A percentile compares a stretch with the other conserved stretches of the same genome.
Evolutionary conservation across 345 rosid species (phyloP).

Genomic region (Boechera retrofracta): DNA sequence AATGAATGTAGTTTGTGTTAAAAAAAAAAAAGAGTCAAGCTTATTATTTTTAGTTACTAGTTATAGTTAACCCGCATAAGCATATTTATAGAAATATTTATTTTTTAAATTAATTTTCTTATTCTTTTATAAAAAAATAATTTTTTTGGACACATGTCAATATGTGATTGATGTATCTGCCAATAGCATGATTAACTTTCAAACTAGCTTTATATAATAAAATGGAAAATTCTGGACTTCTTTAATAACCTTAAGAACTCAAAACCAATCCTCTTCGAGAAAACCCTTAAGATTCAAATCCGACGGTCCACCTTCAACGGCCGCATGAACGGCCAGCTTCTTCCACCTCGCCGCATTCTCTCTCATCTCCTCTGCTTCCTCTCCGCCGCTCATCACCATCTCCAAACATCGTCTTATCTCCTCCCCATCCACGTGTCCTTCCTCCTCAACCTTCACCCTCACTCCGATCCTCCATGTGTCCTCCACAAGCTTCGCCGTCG

Average conservation of each 20-base stretch:
- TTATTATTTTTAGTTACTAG: too few species aligned
- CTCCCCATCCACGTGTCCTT: slow-evolving; percentile 51
- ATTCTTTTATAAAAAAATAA: too few species aligned
- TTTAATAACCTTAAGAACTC: background rate
- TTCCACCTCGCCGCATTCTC: slow-evolving; percentile 58
- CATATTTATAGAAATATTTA: too few species aligned
- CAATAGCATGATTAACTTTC: too few species aligned
- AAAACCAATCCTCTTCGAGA: slow-evolving; percentile 32
- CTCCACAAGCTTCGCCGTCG: slow-evolving; percentile 61
- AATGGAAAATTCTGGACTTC: too few species aligned
- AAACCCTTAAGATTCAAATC: slow-evolving; percentile 57
- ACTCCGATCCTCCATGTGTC: slow-evolving; percentile 59
- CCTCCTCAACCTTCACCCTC: slow-evolving; percentile 46
- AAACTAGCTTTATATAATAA: too few species aligned
- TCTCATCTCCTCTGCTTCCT: slow-evolving; percentile 50
- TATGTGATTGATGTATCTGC: too few species aligned
- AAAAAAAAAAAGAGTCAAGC: too few species aligned
- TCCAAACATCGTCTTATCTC: slow-evolving; percentile 66
- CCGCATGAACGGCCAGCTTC: slow-evolving; percentile 50
- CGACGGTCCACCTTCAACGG: slow-evolving; percentile 60
- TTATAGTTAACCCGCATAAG: too few species aligned
- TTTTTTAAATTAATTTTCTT: too few species aligned
- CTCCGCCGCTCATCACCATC: slow-evolving; percentile 54
- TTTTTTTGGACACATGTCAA: too few species aligned
- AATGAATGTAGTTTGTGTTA: too few species aligned